These are phyloP conservation scores for Thraustochytrium sp. DNA, from an alignment of 352 stramenopile species.

Conservation along the genomic window DNA sequence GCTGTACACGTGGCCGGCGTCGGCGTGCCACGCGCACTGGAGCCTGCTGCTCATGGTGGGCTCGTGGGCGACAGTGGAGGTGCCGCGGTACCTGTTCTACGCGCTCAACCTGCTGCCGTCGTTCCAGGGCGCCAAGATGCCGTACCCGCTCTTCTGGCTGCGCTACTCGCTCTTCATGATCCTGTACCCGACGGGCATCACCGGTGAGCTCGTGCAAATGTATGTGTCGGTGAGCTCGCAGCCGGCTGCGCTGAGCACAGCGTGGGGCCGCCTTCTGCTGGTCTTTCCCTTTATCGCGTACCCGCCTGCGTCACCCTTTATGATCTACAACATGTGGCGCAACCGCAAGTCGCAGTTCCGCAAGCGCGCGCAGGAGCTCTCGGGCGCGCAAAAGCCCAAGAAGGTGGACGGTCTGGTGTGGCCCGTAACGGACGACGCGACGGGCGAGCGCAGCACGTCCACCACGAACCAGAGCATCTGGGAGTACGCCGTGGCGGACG, in stretches of 20 bases:
- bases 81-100: constrained; percentile 97
- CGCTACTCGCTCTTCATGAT: constrained; percentile 96
- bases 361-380: constrained; percentile 58
- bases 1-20: constrained; percentile 78
- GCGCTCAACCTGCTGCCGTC: constrained; percentile 82
- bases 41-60: constrained; percentile 75
- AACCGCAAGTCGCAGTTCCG: constrained; percentile 69
- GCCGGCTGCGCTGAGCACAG: constrained; percentile 7
- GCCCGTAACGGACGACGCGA: constrained; percentile 17
- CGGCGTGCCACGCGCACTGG: constrained; percentile 61
- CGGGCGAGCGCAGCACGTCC: constrained; percentile 60
- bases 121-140: constrained; percentile 60
- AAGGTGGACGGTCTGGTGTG: constrained; percentile 10
- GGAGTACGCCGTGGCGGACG: constrained; percentile 56
- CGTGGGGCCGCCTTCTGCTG: constrained; percentile 51
- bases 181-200: constrained; percentile 93
- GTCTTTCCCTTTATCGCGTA: constrained; percentile 60
- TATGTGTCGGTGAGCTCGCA: constrained; percentile 27
- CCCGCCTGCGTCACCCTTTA: constrained; percentile 61
- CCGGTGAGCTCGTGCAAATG: constrained; percentile 63
- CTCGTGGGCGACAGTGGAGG: constrained; percentile 75
- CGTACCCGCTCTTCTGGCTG: constrained; percentile 91
- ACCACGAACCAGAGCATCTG: constrained; percentile 63
- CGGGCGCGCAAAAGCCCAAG: constrained; percentile 42
- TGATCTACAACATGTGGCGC: constrained; percentile 73